Percentiles rank a stretch among this genome's conserved stretches.
Conservation (phyloP, 345 rosid species). For the Salix dunnii region DNA sequence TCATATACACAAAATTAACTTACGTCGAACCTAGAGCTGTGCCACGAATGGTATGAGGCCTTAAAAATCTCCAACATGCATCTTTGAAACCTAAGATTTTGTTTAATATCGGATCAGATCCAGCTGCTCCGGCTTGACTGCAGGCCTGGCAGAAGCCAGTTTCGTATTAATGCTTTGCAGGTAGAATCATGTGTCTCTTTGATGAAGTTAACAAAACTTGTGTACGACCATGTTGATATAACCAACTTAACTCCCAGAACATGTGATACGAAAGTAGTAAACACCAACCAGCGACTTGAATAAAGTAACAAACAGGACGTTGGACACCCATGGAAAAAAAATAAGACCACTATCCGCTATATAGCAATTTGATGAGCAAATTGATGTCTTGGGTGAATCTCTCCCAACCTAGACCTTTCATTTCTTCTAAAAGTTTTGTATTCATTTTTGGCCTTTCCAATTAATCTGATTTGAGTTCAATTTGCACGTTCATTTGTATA, state of each 20-base stretch:
- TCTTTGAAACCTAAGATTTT: constrained; percentile 62
- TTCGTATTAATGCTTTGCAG: constrained; percentile 23
- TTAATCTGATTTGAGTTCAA: not conserved
- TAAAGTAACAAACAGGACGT: not conserved
- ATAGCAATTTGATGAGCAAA: not conserved
- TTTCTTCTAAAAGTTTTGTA: not conserved
- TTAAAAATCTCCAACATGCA: constrained; percentile 95
- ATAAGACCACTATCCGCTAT: not conserved
- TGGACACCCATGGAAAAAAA: not conserved
- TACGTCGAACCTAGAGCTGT: constrained; percentile 80
- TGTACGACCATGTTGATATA: not conserved
- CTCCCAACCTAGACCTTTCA: not conserved
- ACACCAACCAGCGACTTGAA: not conserved
- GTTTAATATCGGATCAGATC: constrained; percentile 62
- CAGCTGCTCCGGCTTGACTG: constrained; percentile 71
- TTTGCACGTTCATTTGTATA: not conserved
- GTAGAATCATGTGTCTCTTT: constrained; percentile 8
- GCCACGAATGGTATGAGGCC: constrained; percentile 97
- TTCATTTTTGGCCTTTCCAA: not conserved
- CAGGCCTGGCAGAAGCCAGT: constrained; percentile 57
- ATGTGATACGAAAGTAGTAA: not conserved
- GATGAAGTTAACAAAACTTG: constrained; percentile 9
- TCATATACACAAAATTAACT: constrained; percentile 19
- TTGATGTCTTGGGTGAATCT: too few relatives aligned
- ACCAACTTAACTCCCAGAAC: not conserved